Evolutionary conservation across 371 early-diverging fungal species (phyloP), one percentile per base, ranked within the genome.

Genomic region (Mucor ambiguus): DNA sequence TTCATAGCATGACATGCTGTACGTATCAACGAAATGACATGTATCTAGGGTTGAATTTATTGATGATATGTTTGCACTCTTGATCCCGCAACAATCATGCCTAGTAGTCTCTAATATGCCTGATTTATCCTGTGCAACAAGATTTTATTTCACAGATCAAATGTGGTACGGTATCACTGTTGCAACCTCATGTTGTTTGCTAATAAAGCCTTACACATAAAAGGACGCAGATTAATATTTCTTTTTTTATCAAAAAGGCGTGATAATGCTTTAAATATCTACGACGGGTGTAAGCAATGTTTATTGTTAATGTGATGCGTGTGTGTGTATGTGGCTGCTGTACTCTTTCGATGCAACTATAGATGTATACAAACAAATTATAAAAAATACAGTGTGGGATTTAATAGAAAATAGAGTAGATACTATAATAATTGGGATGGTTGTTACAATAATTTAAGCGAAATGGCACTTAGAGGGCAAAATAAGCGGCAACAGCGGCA

Each of bases 401-500:
- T 37, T 37, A 37, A 37, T 37, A 37, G 14, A 37, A 14, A 14
- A 37, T 37, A 33, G 10, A 37, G 16, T 37, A 37, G 49, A 26
- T 44, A 4, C 24, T 49, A 22, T 48, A 49, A 12, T 49, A 49
- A 49, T 24, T 24, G 49, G 26, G 22, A 49, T 49, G 49, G 49
- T 49, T 49, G 49, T 49, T 49, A 49, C 49, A 49, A 49, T 49
- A 49, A 49, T 22, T 24, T 49, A 26, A 24, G 24, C 20, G 44
- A 44, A 8, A 44, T 44, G 44, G 37, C 11, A 26, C 26, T 44
- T 58, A 59, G 22, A 63, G 64, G 44, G 44, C 64, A 35, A 70
- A 54, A 37, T 70, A 70, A 22, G 49, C 68, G n/a, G 64, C 65
- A 26, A 56, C 61, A 43, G 58, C 68, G 44, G 48, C 68, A 46